Evolutionary conservation across 441 rosid species (phyloP).

Genomic region (Syzygium malaccense): DNA sequence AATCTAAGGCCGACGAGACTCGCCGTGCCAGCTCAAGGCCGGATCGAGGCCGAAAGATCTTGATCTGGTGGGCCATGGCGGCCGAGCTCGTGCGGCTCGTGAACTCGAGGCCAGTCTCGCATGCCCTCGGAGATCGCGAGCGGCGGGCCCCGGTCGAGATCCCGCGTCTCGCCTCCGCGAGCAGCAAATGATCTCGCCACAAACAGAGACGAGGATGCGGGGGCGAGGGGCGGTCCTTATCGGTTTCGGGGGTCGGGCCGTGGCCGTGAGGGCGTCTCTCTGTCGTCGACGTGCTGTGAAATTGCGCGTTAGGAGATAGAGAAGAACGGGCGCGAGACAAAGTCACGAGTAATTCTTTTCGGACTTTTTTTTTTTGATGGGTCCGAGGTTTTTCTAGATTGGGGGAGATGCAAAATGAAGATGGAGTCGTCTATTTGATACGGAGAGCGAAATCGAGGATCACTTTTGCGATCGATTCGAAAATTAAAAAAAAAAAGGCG

Average conservation of each 20-base stretch:
- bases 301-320: neutral
- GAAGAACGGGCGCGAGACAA: neutral
- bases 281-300: neutral
- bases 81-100: neutral
- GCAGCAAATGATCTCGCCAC: neutral
- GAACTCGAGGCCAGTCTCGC: neutral
- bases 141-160: neutral
- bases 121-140: neutral
- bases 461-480: neutral
- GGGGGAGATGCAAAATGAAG: rapidly evolving
- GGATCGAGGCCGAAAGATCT: neutral
- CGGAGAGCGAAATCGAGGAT: neutral
- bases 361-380: too few relatives aligned
- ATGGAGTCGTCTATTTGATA: rapidly evolving
- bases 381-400: neutral
- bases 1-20: rapidly evolving
- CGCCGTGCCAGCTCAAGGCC: neutral
- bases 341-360: too few relatives aligned
- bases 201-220: neutral
- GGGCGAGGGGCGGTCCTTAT: neutral
- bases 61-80: neutral
- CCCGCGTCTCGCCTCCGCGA: neutral
- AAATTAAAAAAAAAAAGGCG: neutral
- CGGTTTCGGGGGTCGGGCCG: rapidly evolving
- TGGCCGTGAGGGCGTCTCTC: neutral